Conservation (phyloP, 768 basidiomycete species). For the Tylopilus vinaceipallidus region DNA sequence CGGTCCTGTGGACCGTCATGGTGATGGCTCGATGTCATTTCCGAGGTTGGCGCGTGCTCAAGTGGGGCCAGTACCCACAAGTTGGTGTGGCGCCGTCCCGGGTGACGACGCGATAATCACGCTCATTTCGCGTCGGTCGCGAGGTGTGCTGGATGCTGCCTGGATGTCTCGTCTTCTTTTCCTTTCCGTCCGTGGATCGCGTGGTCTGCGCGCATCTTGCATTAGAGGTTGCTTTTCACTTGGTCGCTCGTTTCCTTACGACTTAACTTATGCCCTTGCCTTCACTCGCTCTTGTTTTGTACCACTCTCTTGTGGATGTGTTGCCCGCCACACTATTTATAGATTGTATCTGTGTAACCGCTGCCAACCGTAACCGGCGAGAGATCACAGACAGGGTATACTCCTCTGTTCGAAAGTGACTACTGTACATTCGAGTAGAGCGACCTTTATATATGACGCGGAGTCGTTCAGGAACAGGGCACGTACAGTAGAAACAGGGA, state of each 20-base stretch:
- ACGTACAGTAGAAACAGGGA: no score
- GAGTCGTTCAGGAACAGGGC: no score
- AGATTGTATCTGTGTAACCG: no score
- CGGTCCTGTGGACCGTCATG: background rate
- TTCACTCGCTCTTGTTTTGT: slow-evolving; percentile 7
- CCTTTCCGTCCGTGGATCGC: background rate
- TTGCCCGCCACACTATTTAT: no score
- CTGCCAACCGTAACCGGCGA: no score
- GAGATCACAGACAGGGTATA: no score
- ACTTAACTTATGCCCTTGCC: slow-evolving; percentile 18
- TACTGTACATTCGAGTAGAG: no score
- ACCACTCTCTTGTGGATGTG: slow-evolving; percentile 13
- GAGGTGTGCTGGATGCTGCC: background rate
- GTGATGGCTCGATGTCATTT: slow-evolving; percentile 17
- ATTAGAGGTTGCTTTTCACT: background rate
- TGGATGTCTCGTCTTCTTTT: background rate
- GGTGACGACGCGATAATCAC: background rate
- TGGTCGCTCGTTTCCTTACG: slow-evolving; percentile 1
- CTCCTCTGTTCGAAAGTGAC: no score
- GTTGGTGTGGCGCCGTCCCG: background rate
- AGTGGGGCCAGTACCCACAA: slow-evolving; percentile 12
- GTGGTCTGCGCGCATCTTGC: background rate
- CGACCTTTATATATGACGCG: no score
- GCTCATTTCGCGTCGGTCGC: slow-evolving; percentile 12
- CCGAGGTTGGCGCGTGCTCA: background rate